Conservation (phyloP, 2,329 filamentous ascomycete species). For the Capronia coronata region DNA sequence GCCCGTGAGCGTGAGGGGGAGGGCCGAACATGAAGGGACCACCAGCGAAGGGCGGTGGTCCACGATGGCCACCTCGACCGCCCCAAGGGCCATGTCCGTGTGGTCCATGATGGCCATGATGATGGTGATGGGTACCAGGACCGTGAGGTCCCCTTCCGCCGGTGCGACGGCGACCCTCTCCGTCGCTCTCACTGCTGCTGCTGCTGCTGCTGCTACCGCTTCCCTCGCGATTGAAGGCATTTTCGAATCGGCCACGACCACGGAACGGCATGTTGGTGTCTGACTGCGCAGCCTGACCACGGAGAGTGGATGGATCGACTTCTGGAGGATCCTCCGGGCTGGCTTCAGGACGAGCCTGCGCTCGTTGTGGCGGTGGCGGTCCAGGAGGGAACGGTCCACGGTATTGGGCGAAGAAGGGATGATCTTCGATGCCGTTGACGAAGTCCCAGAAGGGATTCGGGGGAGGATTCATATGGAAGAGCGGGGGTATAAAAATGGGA, state of each 20-base stretch:
- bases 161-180: slow-evolving; percentile 3
- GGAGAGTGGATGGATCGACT: slow-evolving; percentile 25
- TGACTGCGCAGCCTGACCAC: slow-evolving; percentile 9
- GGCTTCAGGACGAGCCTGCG: slow-evolving; percentile 31
- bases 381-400: slow-evolving; percentile 30
- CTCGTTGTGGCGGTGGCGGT: slow-evolving; percentile 32
- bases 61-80: background rate
- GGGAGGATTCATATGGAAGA: slow-evolving; percentile 39
- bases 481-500: slow-evolving; percentile 34
- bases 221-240: slow-evolving; percentile 17
- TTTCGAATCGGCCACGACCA: slow-evolving; percentile 25
- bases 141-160: slow-evolving; percentile 14
- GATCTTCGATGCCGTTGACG: slow-evolving; percentile 45
- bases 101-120: slow-evolving; percentile 1
- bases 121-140: slow-evolving; percentile 7
- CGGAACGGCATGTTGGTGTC: slow-evolving; percentile 19
- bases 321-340: slow-evolving; percentile 26
- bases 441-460: slow-evolving; percentile 51
- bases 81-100: slow-evolving; percentile 7
- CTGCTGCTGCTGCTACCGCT: background rate
- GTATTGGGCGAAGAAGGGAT: slow-evolving; percentile 42
- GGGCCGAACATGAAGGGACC: slow-evolving; percentile 21
- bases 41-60: slow-evolving; percentile 11
- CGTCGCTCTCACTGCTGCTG: slow-evolving; percentile 1
- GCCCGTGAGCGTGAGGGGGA: background rate